Base-by-base conservation (phyloP, 805 yeast genomes). In the Torulaspora gathmanii region DNA sequence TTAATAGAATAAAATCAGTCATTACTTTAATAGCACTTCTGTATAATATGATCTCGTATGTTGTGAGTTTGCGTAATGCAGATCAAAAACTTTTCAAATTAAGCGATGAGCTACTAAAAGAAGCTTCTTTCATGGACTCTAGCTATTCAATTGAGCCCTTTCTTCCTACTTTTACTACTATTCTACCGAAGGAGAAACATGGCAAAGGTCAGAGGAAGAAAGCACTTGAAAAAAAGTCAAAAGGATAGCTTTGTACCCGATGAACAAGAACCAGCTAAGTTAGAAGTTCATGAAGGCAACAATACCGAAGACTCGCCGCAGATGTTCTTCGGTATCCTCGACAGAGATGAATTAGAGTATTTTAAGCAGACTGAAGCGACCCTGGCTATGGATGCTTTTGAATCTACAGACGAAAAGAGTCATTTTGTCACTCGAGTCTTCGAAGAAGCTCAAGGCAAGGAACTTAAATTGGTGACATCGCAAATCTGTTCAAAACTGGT, bases 301-400 rank as follows among this genome's bases (percentile, higher is more conserved):
- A 47, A 45, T 6, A 48, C 44, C 3, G 53, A 28, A 3, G 38
- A 34, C 10, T 29, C 50, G 12, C 57, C 51, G 37, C 56, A 46
- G 26, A 73, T 84, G 15, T 91, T 90, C 61, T 93, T 82, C 64
- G 99, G 99, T 17, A 72, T 91, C 29, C 82, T 91, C 9, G 95
- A 88, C 62, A 66, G 89, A 3, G 75, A 78, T 23, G 98, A 91
- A 64, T 68, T 87, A 33, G 96, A 89, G 51, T 91, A 93, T 65
- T 93, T 91, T 72, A 88, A 87, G 58, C 88, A 83, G 57, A 95
- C 97, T 0, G 98, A 91, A 65, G 78, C 89, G 3, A 85, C 93
- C 0, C 70, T 91, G 34, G 82, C 89, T 37, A 75, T 88, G 33
- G 80, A 89, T 65, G 83, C 93, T 0, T 87, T 91, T 59, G 86